Evolutionary conservation across 352 stramenopile species (phyloP), one percentile per base, ranked within the genome.

Genomic region (Phytophthora uliginosa): DNA sequence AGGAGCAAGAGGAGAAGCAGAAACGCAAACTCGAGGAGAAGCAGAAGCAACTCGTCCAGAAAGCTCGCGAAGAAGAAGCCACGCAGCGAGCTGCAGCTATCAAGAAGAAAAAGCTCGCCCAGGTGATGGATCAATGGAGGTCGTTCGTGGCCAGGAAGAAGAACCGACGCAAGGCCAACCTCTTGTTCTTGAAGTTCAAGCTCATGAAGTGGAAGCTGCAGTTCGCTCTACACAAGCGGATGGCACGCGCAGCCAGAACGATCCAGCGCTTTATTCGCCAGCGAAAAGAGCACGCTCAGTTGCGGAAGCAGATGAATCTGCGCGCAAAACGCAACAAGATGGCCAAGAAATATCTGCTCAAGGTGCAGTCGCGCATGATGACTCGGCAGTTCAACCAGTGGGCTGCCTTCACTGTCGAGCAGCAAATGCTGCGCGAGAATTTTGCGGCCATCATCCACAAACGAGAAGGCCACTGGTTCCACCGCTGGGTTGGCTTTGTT

Each of bases 181-280:
- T 67, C n/a, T 66, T 93, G 52, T 93, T 91, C 59, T n/a, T 90
- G 12, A 88, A 85, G 59, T 79, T 93, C 57, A 85, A 84, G 52
- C 78, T 94, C 48, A 74, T 85, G 13, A 78, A 78, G 48, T 94
- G 86, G 86, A 86, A 86, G 40, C 48, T 70, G 5, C 74, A 87
- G 12, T 78, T 83, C 36, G 48, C 60, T 8, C 51, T 38, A 5
- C 75, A 68, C 20, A 81, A 90, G 38, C 69, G 18, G 0, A 65
- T 68, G n/a, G 26, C 70, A 31, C 34, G 28, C 4, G 81, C 83
- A 22, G 82, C 80, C 0, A 69, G 47, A 18, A 60, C 58, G 7
- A 83, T 94, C 26, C 85, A 94, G 53, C 67, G 53, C 8, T 73
- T 69, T 3, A 61, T 80, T 52, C 67, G 74, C 1, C 50, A 71